Evolutionary conservation across 805 yeast genomes (phyloP), one percentile per base, ranked within the genome.

Genomic region (Metschnikowia lochheadii): DNA sequence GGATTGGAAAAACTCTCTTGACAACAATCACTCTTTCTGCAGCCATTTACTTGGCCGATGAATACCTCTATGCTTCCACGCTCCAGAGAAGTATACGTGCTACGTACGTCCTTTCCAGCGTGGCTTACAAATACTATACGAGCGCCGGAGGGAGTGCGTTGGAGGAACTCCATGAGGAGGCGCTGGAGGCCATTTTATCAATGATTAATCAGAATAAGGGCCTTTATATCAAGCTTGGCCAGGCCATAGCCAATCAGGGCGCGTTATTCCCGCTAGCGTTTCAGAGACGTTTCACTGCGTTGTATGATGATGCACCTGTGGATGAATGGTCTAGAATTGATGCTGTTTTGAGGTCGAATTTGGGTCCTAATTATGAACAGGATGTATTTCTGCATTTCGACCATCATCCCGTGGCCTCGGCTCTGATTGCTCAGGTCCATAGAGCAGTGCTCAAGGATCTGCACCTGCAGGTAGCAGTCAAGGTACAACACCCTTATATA

Each of bases 211-310:
- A 52, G 7, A 72, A 72, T 53, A 72, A 69, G 55, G 77, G 77
- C 1, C 71, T 87, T 17, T 87, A 85, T 61, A 83, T 87, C 63
- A 87, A 87, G 63, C 65, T 85, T 57, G 95, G 94, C 21, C 94
- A 87, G 72, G 84, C 87, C 46, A 76, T 87, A 42, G 92, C 94
- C 2, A 81, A 86, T 60, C 94, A 87, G 63, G 83, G 89, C 0
- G 67, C 77, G 26, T 72, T 84, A 59, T 79, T 87, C 55, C 95
- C 95, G 2, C 64, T 70, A 34, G 84, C 81, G 18, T 85, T 72
- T 65, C 88, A 82, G 56, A 75, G 70, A 38, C 76, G 78, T 58
- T 83, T 87, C 60, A 69, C 75, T 13, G 65, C 69, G 50, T 66
- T 87, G 44, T 87, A 84, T 58, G 94, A 87, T 61, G 72, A 75